Conservation (phyloP, 2,329 filamentous ascomycete genomes). For the Fusarium scirpi region DNA sequence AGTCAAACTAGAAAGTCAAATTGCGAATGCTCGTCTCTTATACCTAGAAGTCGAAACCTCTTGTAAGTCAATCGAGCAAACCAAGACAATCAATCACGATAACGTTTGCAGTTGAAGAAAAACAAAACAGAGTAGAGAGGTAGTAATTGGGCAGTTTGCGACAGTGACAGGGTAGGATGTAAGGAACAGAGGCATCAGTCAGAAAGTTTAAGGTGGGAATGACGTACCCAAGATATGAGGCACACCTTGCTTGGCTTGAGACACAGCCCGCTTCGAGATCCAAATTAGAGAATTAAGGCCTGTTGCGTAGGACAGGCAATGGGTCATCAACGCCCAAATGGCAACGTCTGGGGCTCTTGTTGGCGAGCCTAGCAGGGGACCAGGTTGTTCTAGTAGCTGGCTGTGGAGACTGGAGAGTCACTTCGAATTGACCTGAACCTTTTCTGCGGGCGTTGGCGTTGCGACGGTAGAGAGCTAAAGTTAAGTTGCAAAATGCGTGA, state of each 20-base stretch:
- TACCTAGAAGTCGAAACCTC: slow-evolving; percentile 6
- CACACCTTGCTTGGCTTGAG: slow-evolving; percentile 21
- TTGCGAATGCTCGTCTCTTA: slow-evolving; percentile 8
- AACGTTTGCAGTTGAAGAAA: not conserved
- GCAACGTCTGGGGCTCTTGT: slow-evolving; percentile 13
- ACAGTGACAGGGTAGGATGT: slow-evolving; percentile 15
- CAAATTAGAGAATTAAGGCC: slow-evolving; percentile 32
- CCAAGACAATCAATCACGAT: slow-evolving; percentile 27
- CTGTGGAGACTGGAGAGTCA: slow-evolving; percentile 17
- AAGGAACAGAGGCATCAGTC: slow-evolving; percentile 27
- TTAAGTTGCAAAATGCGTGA: slow-evolving; percentile 1
- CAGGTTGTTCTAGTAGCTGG: slow-evolving; percentile 21
- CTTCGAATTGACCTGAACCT: slow-evolving; percentile 10
- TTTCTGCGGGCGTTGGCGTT: slow-evolving; percentile 24
- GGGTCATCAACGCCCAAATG: slow-evolving; percentile 14
- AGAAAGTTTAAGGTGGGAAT: slow-evolving; percentile 7
- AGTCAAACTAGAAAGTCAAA: not conserved
- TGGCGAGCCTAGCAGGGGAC: slow-evolving; percentile 8
- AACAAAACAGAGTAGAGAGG: not conserved
- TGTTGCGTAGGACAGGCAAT: slow-evolving; percentile 22
- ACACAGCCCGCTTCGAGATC: slow-evolving; percentile 35
- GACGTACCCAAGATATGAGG: slow-evolving; percentile 21
- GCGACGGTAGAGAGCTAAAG: slow-evolving; percentile 11
- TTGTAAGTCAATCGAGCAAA: slow-evolving; percentile 30
- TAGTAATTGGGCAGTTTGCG: slow-evolving; percentile 5